Evolutionary conservation across 495 filamentous ascomycete species (phyloP).

Genomic region (Neurospora sublineolata): DNA sequence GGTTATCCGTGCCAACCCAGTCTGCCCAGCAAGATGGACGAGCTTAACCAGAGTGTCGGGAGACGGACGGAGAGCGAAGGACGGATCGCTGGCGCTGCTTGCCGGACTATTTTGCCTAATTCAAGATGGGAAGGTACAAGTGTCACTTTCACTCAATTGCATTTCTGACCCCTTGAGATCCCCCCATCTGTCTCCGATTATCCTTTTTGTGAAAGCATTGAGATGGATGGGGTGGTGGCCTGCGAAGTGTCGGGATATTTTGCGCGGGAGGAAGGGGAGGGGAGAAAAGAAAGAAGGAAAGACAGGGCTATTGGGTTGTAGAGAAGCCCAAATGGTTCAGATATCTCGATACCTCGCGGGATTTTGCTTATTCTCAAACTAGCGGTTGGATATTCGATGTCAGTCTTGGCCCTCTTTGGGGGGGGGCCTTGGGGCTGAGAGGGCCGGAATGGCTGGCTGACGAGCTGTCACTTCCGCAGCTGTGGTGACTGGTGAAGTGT

Average conservation of each 20-base stretch:
- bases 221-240: background rate
- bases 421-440: background rate
- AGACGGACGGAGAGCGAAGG: background rate
- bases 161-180: background rate
- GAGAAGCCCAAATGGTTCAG: background rate
- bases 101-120: background rate
- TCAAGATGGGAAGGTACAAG: background rate
- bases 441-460: background rate
- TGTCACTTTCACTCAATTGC: constrained; percentile 1
- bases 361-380: background rate
- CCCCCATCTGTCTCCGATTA: background rate
- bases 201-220: background rate
- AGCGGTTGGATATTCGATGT: background rate
- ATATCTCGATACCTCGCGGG: background rate
- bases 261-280: background rate
- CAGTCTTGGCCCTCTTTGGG: background rate
- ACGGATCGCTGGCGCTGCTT: background rate
- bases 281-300: background rate
- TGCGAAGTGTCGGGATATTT: background rate
- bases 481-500: background rate
- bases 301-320: background rate
- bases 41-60: constrained; percentile 6
- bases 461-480: background rate
- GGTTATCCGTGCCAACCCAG: background rate
- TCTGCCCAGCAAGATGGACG: background rate